Base-by-base conservation (phyloP, 2,329 filamentous ascomycete species). In the Cladophialophora psammophila region DNA sequence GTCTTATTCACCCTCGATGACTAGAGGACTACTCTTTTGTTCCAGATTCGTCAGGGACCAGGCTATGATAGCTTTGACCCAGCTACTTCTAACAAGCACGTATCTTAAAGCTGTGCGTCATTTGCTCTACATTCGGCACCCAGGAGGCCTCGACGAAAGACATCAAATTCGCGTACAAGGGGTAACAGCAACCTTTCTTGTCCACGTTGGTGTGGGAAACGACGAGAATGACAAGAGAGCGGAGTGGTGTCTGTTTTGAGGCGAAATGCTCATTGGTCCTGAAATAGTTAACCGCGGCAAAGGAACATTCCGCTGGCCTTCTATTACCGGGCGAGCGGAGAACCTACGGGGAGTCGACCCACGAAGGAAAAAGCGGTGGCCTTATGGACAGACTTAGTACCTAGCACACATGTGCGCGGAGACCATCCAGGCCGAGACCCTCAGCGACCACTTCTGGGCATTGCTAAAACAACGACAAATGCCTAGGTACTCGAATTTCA, bases 211-310 rank as follows among this genome's bases (percentile, higher is more conserved):
- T 18, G 4, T 5, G 40, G 8, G 40, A 42, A n/a, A n/a, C n/a
- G 40, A 42, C 15, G 6, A 42, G 26, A 42, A 42, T 9, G 9
- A 42, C 40, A n/a, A n/a, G 12, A 40, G 12, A 13, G 4, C 13
- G 36, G 12, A 40, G 4, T 12, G 10, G 13, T 13, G 36, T 40
- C n/a, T 42, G 13, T n/a, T 42, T 31, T 18, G 45, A 50, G 10
- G 10, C 26, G 45, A 50, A 18, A 10, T 50, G 45, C 45, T 13
- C 18, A 12, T 12, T 26, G 45, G 10, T 31, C 45, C 20, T 4
- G 45, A 50, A 26, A 26, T 20, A 50, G 45, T 50, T 50, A 50
- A 50, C 45, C 45, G 45, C 45, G 45, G 45, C 18, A 50, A 5
- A 18, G 5, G 2, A 26, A 26, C 53, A 35, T 38, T 35, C 34